Conservation (phyloP, 306 rosid genomes). For the Vigna unguiculata region DNA sequence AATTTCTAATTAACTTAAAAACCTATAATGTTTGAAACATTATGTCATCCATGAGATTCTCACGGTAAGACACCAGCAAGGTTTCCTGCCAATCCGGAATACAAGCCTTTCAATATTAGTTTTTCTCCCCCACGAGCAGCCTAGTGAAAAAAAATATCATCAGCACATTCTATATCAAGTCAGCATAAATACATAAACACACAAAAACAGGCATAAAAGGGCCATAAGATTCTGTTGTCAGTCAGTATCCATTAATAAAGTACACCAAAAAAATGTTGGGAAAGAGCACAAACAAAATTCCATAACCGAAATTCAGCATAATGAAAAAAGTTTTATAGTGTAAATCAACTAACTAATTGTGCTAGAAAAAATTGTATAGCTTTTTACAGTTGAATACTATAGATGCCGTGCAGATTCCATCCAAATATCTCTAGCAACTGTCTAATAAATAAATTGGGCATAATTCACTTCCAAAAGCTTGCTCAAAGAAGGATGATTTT, state of each 20-base stretch:
- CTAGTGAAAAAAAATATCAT: constrained; percentile 50
- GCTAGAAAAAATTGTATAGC: background rate
- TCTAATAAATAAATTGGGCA: too few relatives aligned
- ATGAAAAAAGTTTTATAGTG: constrained; percentile 1
- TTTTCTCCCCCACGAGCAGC: constrained; percentile 91
- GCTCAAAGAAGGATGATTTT: too few relatives aligned
- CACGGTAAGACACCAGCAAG: constrained; percentile 97
- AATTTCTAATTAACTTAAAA: constrained; percentile 44
- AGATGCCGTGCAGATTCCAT: too few relatives aligned
- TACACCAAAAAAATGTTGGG: background rate
- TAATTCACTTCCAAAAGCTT: too few relatives aligned
- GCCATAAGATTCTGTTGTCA: constrained; percentile 9
- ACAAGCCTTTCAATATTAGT: constrained; percentile 81
- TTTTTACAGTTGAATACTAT: background rate
- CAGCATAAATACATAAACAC: background rate
- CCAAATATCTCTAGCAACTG: too few relatives aligned
- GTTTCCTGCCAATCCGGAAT: constrained; percentile 97
- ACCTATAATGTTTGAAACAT: constrained; percentile 38
- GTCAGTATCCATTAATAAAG: constrained; percentile 2
- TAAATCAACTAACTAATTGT: constrained; percentile 19
- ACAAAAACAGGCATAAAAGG: background rate
- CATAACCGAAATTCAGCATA: constrained; percentile 21
- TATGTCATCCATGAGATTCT: constrained; percentile 53
- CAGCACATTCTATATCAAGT: constrained; percentile 20
- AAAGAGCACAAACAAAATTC: background rate